Evolutionary conservation across 202 grass and related monocot species (phyloP).

Genomic region (Brachypodium distachyon): DNA sequence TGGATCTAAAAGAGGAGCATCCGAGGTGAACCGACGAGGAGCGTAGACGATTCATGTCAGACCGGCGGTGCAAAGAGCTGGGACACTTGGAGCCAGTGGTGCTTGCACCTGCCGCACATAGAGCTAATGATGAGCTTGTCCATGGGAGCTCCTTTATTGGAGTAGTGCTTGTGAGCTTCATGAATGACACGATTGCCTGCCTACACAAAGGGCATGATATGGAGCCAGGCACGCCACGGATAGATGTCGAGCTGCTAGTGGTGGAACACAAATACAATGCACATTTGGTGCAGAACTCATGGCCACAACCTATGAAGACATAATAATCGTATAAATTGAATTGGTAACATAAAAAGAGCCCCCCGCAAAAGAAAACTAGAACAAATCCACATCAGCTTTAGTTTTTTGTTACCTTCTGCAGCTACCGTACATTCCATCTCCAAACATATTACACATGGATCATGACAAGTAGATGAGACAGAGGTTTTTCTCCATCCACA

Average conservation of each 20-base stretch:
- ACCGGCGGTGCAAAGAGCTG: not conserved
- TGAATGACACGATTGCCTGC: conserved; percentile 62
- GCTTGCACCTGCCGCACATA: conserved; percentile 42
- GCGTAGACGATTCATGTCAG: conserved; percentile 19
- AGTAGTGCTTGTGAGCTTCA: conserved; percentile 45
- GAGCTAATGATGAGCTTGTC: conserved; percentile 44
- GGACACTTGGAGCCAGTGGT: conserved; percentile 14
- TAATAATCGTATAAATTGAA: not conserved
- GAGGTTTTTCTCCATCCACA: conserved; percentile 83
- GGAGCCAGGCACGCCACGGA: conserved; percentile 45
- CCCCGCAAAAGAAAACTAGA: too few relatives aligned
- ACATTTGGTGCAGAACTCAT: conserved; percentile 95
- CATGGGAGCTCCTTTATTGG: conserved; percentile 69
- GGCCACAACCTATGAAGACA: conserved; percentile 66
- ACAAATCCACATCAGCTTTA: not conserved
- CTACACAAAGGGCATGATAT: conserved; percentile 86
- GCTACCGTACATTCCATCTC: conserved; percentile 88
- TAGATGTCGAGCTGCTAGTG: conserved; percentile 47
- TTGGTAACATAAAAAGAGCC: too few relatives aligned
- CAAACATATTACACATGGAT: conserved; percentile 93
- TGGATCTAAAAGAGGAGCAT: conserved; percentile 63
- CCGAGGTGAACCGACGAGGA: conserved; percentile 55
- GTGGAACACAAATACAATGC: conserved; percentile 92
- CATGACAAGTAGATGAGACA: conserved; percentile 56
- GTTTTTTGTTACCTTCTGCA: conserved; percentile 59